Base-by-base conservation (phyloP, 768 basidiomycete genomes). In the Tylopilus vinaceipallidus region DNA sequence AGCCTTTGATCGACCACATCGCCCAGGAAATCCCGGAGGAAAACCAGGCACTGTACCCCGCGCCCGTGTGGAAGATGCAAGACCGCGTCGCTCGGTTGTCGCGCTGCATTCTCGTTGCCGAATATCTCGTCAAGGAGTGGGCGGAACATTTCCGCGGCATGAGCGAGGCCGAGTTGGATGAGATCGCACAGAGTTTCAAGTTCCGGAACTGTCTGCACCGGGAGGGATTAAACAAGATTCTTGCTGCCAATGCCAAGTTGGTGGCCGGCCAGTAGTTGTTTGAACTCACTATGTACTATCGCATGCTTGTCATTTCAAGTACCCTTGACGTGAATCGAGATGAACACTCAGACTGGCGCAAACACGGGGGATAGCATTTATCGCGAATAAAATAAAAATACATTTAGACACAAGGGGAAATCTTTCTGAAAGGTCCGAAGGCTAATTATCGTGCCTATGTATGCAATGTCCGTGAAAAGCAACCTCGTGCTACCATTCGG, bases 41-140 rank as follows among this genome's bases (percentile, higher is more conserved):
- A 55, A 75, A 77, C 68, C 80, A 73, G 54, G 56, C 64, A n/a
- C 70, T 86, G 6, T 86, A 87, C 65, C 83, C 85, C 0, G 62
- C 60, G 38, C 84, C 84, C 0, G 77, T 84, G 9, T 86, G 86
- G 84, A 84, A 75, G 58, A 65, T 84, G 48, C 58, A 67, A 17
- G 70, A 72, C 38, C 78, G 85, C 19, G 71, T 83, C 50, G 78
- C 73, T 33, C 74, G 86, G 17, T 59, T 89, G 24, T 69, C 85
- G 10, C 75, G 90, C 42, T 80, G 80, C 64, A 86, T 87, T 46
- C 70, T 91, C 6, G 69, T 91, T 6, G 74, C 79, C 29, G 89
- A 88, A 67, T 88, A 79, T 66, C 71, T 90, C 49, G 76, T 86
- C 36, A 75, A 74, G 65, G 86, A 86, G 62, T 88, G 85, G 83